Base-by-base conservation (phyloP, 306 rosid species). In the Ormosia semicastrata region DNA sequence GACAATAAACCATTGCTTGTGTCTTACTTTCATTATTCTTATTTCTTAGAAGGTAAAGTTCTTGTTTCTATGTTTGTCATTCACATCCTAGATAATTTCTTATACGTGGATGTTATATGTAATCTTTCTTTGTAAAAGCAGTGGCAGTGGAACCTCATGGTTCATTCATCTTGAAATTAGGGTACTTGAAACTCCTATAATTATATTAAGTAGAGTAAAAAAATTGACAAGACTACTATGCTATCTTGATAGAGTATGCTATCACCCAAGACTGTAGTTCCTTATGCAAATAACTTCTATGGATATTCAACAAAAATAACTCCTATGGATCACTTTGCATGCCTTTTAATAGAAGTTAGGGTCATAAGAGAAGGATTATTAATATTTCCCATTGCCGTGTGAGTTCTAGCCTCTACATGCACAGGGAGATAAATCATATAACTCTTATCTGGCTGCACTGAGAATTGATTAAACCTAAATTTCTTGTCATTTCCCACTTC, bases 11-110 rank as follows among this genome's bases (percentile, higher is more conserved):
- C 54, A 82, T 66, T 79, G 24, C 78, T 64, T 10, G 71, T 6
- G 53, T 17, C n/a, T 57, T 33, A 70, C 63, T 81, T 73, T 85
- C 32, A 4, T 40, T 69, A 39, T 77, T 52, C 79, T 11, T 77
- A 78, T 43, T 59, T 36, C 88, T 76, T 79, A 11, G 50, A 84
- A 85, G 94, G 94, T 90, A 74, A 86, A 70, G 63, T 67, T 76
- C 80, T 67, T 52, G 17, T 15, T 83, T 79, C 75, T 56, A 8
- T 64, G 74, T 62, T 54, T 83, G 52, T 64, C 79, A 71, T 76
- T 34, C 40, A 8, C 62, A 17, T 46, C 77, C 69, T 32, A 41
- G 12, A 32, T 75, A 29, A 78, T 66, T 82, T 76, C 77, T 29
- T 56, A 1, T 30, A 18, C 9, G 24, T 54, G 58, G 43, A 74